Evolutionary conservation across 345 rosid genomes (phyloP).

Genomic region (Citrus trifoliata): DNA sequence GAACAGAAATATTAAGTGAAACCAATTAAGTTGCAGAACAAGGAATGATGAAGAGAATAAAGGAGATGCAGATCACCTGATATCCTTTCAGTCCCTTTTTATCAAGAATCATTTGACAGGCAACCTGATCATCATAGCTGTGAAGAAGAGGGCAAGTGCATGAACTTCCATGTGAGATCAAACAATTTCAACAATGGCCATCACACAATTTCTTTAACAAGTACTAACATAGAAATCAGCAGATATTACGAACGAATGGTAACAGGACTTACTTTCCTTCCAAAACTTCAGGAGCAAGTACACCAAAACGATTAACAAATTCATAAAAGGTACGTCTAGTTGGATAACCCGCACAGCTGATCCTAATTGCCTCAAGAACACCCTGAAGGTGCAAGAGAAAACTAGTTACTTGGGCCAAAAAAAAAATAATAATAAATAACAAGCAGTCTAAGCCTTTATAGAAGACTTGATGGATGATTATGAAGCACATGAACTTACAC

Average conservation of each 20-base stretch:
- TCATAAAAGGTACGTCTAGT: conserved; percentile 94
- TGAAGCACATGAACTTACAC: conserved; percentile 55
- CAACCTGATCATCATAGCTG: conserved; percentile 83
- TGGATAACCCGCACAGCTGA: conserved; percentile 99
- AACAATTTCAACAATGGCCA: conserved; percentile 8
- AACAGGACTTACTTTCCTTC: conserved; percentile 70
- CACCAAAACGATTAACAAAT: conserved; percentile 90
- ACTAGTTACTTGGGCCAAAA: background rate
- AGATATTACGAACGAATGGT: background rate
- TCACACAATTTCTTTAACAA: conserved; percentile 6
- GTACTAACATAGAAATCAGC: background rate
- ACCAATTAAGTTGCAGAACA: conserved; percentile 1
- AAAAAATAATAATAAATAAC: background rate
- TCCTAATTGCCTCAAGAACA: conserved; percentile 96
- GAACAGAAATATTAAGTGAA: background rate
- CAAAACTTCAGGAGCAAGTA: conserved; percentile 92
- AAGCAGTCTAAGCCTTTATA: background rate
- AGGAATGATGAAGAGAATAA: background rate
- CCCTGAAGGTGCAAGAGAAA: conserved; percentile 31
- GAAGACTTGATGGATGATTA: background rate
- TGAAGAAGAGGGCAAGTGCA: conserved; percentile 19
- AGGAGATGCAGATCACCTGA: conserved; percentile 58
- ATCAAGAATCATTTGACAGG: conserved; percentile 87
- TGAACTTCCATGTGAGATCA: conserved; percentile 10
- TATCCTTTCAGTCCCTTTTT: conserved; percentile 87